Evolutionary conservation across 1,139 yeast species (phyloP).

Genomic region (Suhomyces atakaporum): DNA sequence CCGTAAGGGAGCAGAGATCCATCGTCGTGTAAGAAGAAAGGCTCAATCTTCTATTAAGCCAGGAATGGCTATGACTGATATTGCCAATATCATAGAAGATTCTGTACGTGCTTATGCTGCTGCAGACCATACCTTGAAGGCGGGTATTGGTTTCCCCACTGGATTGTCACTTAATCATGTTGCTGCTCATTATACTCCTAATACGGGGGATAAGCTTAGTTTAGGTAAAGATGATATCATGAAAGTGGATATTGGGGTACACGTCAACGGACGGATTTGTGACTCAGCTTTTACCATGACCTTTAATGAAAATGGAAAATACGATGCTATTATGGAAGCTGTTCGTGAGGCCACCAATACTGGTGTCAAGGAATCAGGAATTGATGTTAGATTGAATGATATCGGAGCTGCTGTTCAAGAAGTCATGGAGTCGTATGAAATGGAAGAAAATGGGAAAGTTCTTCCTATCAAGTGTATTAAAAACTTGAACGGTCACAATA

Average conservation of each 20-base stretch:
- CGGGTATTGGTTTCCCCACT: constrained; percentile 97
- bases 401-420: constrained; percentile 96
- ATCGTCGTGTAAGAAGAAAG: constrained; percentile 83
- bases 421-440: constrained; percentile 94
- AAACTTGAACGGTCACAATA: constrained; percentile 93
- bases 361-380: constrained; percentile 91
- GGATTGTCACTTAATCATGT: constrained; percentile 91
- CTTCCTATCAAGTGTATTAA: constrained; percentile 87
- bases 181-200: constrained; percentile 98
- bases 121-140: constrained; percentile 62
- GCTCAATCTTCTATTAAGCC: constrained; percentile 78
- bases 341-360: constrained; percentile 93
- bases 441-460: constrained; percentile 83
- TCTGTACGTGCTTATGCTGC: constrained; percentile 74
- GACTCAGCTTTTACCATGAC: constrained; percentile 96
- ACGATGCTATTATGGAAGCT: constrained; percentile 77
- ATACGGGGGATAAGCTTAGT: constrained; percentile 86
- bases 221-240: constrained; percentile 85
- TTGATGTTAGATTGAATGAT: constrained; percentile 92
- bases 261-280: constrained; percentile 91
- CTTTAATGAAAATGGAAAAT: constrained; percentile 68
- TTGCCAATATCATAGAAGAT: constrained; percentile 88
- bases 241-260: constrained; percentile 98
- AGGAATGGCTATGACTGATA: constrained; percentile 88
- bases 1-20: constrained; percentile 95